phyloP scores from a whole-genome alignment of 2,329 filamentous ascomycete genomes.

The Fonsecaea pedrosoi region DNA sequence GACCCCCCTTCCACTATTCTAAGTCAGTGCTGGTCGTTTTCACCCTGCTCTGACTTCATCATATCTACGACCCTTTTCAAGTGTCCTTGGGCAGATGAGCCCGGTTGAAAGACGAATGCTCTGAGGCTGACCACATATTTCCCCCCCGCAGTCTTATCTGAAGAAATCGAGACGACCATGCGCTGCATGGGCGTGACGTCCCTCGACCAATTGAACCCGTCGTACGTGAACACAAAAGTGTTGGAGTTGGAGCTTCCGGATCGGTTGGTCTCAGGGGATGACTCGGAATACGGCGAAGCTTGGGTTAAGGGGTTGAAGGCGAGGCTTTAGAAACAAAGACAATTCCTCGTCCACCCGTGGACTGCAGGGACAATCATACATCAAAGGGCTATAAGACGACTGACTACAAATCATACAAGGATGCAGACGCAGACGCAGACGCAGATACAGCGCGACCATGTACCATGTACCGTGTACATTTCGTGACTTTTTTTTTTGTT shows the following conservation, averaged over 20 bases:
- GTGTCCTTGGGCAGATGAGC: not conserved
- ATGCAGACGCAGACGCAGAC: no score
- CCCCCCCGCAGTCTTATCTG: slow-evolving; percentile 33
- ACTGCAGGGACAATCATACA: no score
- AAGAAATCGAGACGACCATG: slow-evolving; percentile 58
- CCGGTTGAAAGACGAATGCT: not conserved
- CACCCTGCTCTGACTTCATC: not conserved
- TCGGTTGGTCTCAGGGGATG: not conserved
- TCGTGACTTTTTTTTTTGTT: no score
- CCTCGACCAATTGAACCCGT: slow-evolving; percentile 51
- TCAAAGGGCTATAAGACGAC: no score
- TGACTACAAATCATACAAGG: no score
- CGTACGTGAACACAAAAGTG: slow-evolving; percentile 51
- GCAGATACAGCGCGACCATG: no score
- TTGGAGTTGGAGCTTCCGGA: slow-evolving; percentile 44
- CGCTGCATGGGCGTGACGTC: slow-evolving; percentile 54
- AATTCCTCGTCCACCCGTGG: not conserved
- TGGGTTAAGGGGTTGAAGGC: slow-evolving; percentile 13
- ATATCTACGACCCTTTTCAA: not conserved
- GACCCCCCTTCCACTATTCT: not conserved
- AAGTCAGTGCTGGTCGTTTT: not conserved
- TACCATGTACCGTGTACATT: no score
- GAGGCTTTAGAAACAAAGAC: not conserved
- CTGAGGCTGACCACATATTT: not conserved
- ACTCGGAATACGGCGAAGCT: slow-evolving; percentile 9